A percentile compares a stretch with the other conserved stretches of the same genome.
Evolutionary conservation across 176 grass and related monocot genomes (phyloP).

Genomic region (Hordeum vulgare): DNA sequence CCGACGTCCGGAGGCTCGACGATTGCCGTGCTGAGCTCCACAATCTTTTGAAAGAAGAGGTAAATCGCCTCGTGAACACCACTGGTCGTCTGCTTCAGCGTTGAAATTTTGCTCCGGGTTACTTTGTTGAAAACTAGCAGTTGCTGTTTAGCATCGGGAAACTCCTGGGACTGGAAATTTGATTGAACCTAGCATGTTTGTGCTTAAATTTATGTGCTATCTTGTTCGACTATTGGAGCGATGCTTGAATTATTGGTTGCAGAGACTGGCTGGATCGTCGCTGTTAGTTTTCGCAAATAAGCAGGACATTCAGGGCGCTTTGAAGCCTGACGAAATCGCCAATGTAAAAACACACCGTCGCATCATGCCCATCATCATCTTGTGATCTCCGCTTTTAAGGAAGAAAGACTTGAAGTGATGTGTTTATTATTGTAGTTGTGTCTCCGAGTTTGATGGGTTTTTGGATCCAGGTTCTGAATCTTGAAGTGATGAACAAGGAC

Average conservation of each 20-base stretch:
- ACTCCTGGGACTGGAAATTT: neutral
- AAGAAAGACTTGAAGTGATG: neutral
- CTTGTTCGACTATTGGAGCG: neutral
- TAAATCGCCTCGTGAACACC: too few species aligned
- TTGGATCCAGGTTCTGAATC: slow-evolving; percentile 40
- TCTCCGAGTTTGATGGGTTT: neutral
- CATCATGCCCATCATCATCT: neutral
- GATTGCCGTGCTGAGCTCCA: slow-evolving; percentile 57
- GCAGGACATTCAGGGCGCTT: slow-evolving; percentile 57
- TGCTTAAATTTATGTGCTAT: neutral
- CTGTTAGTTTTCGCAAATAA: slow-evolving; percentile 68
- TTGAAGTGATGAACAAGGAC: slow-evolving; percentile 48
- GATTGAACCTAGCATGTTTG: neutral
- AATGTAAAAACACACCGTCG: neutral
- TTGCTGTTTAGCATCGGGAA: neutral
- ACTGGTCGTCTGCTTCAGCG: neutral
- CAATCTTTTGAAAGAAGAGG: slow-evolving; percentile 70
- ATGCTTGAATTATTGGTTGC: neutral
- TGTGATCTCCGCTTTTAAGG: neutral
- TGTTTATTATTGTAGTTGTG: neutral
- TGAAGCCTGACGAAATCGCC: slow-evolving; percentile 9
- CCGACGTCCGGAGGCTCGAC: slow-evolving; percentile 28
- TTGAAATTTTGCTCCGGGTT: neutral
- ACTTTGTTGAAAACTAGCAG: neutral
- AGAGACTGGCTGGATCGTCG: slow-evolving; percentile 58